Conservation (phyloP, 2,329 filamentous ascomycete genomes). For the Biscogniauxia mediterranea region DNA sequence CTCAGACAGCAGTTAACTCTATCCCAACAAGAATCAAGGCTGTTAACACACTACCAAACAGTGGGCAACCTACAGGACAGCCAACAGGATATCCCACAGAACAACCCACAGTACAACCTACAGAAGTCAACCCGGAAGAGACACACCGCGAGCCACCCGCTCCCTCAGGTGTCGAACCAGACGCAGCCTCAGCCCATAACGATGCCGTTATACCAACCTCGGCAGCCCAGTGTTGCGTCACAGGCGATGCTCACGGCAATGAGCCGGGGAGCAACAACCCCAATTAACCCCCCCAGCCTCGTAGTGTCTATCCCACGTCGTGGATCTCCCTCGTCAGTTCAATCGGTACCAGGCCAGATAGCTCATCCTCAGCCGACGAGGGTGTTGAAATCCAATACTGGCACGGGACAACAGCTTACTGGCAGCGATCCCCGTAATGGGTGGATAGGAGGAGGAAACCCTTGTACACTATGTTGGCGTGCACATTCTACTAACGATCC, state of each 20-base stretch:
- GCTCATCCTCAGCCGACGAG: conserved; percentile 3
- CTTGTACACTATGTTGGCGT: conserved; percentile 21
- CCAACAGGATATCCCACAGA: neutral
- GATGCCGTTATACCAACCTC: conserved; percentile 1
- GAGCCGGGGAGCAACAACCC: neutral
- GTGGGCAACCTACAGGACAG: conserved; percentile 3
- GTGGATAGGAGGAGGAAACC: conserved; percentile 11
- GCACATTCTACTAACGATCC: conserved; percentile 11
- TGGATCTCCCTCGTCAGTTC: neutral
- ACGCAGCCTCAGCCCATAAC: neutral
- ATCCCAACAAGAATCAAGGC: conserved; percentile 14
- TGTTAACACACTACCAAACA: conserved; percentile 24
- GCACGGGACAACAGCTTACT: conserved; percentile 11
- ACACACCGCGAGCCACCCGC: neutral
- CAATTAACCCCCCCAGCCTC: conserved; percentile 6
- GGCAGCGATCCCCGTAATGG: conserved; percentile 3
- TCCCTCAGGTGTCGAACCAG: neutral
- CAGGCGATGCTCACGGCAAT: neutral
- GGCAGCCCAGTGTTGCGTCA: conserved; percentile 1
- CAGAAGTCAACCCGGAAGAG: neutral
- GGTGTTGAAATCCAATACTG: neutral
- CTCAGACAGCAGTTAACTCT: conserved; percentile 5
- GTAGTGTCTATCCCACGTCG: conserved; percentile 6
- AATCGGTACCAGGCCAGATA: neutral
- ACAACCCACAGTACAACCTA: neutral